Evolutionary conservation across 306 rosid species (phyloP), one percentile per base, ranked within the genome.

Genomic region (Sindora glabra): DNA sequence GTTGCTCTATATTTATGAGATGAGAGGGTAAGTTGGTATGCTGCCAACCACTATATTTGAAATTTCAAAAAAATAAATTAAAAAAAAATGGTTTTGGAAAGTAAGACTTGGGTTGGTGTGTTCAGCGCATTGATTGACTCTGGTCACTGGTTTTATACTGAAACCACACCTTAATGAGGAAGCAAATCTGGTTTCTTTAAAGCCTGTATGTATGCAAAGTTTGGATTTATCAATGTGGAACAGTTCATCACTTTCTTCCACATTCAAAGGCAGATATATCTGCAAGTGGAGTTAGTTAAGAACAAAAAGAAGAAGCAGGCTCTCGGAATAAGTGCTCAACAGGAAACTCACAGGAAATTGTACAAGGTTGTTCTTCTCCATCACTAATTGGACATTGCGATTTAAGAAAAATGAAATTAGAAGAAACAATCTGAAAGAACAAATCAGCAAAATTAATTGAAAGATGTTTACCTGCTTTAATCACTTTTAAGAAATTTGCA

Each of bases 231-330:
- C 58, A 56, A 52, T 48, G 58, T 57, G 37, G 59, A 53, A 70
- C 47, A 50, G 48, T 13, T 30, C 72, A 57, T 27, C 19, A 71
- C 74, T 77, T 77, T 71, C 68, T 71, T 71, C 81, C 77, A 61
- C 82, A 62, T 77, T 77, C 82, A 77, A 77, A 71, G 82, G 78
- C 68, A 55, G 66, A 67, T 29, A 29, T 71, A 9, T 36, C 54
- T 72, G 67, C 17, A 67, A 68, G 72, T 77, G 82, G 82, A 67
- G 78, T 62, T 72, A 54, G 75, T 57, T 77, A 29, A 56, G n/a
- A n/a, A n/a, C n/a, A n/a, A n/a, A n/a, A n/a, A 62, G 54, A 56
- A 47, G 49, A 70, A 56, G 19, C 8, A 37, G 45, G 49, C 74
- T 77, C 71, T 69, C 40, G 71, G 77, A 44, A 49, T 53, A 14